Conservation (phyloP, 805 yeast species). For the Kurtzmaniella cleridarum region DNA sequence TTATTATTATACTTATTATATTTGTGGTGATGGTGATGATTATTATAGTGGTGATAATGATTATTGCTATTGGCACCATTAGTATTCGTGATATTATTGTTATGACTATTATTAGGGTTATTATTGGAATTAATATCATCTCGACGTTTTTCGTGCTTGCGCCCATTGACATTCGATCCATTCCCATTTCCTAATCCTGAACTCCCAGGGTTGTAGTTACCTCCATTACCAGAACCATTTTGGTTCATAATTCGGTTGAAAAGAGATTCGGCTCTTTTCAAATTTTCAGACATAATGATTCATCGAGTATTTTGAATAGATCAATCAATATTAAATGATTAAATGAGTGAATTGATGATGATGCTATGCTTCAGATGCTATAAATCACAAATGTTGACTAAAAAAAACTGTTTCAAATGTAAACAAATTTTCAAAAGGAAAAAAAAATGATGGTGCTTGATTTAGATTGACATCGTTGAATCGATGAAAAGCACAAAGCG, state of each 20-base stretch:
- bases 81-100: slow-evolving; percentile 6
- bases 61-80: slow-evolving; percentile 5
- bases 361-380: background rate
- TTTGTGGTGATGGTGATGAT: slow-evolving; percentile 6
- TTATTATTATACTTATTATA: slow-evolving; percentile 6
- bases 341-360: background rate
- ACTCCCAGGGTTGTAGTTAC: background rate
- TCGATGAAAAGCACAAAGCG: too few relatives aligned
- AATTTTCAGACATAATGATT: slow-evolving; percentile 36
- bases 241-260: slow-evolving; percentile 44
- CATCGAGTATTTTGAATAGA: background rate
- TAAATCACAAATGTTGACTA: background rate
- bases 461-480: too few relatives aligned
- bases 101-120: slow-evolving; percentile 4
- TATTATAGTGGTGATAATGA: slow-evolving; percentile 6
- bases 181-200: background rate
- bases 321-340: background rate
- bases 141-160: background rate
- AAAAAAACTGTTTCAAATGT: background rate
- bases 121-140: background rate
- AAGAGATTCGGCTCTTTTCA: slow-evolving; percentile 42
- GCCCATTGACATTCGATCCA: background rate
- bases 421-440: background rate
- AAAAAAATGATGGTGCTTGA: too few relatives aligned
- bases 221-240: slow-evolving; percentile 9